phyloP scores from a whole-genome alignment of 805 yeast species.

The Priceomyces castillae region DNA sequence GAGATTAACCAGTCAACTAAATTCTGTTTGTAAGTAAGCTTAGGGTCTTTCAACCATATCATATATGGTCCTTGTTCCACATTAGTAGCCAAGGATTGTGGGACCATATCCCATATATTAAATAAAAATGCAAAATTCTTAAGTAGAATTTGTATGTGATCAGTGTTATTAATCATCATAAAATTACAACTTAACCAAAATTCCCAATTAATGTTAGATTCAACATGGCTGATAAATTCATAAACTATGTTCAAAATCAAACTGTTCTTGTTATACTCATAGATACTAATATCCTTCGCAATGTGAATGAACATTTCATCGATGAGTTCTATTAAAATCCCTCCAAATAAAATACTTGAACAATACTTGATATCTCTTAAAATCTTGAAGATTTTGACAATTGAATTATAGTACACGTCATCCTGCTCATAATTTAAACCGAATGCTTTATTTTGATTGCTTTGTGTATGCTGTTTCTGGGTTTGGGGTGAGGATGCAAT shows the following conservation, averaged over 20 bases:
- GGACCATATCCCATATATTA: constrained; percentile 71
- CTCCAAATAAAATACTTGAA: constrained; percentile 13
- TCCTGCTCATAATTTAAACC: constrained; percentile 19
- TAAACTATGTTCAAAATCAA: constrained; percentile 38
- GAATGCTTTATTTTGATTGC: constrained; percentile 2
- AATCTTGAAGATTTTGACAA: constrained; percentile 38
- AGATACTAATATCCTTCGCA: constrained; percentile 35
- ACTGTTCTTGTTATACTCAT: constrained; percentile 38
- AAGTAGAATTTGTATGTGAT: constrained; percentile 59
- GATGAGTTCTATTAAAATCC: constrained; percentile 18
- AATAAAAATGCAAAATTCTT: constrained; percentile 65
- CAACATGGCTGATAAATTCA: constrained; percentile 38
- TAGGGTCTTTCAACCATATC: constrained; percentile 40
- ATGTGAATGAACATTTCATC: constrained; percentile 34
- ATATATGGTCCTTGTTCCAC: constrained; percentile 8
- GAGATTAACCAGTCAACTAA: constrained; percentile 55
- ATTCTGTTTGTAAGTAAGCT: constrained; percentile 46
- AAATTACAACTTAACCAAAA: constrained; percentile 68
- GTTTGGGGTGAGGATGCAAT: background rate
- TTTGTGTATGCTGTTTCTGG: constrained; percentile 4
- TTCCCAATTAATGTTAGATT: constrained; percentile 55
- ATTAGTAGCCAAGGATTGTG: constrained; percentile 29
- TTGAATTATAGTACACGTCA: constrained; percentile 37
- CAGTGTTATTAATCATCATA: constrained; percentile 56
- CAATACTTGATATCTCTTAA: constrained; percentile 34